Base-by-base conservation (phyloP, 257 asterid species). In the Solanum acaule region DNA sequence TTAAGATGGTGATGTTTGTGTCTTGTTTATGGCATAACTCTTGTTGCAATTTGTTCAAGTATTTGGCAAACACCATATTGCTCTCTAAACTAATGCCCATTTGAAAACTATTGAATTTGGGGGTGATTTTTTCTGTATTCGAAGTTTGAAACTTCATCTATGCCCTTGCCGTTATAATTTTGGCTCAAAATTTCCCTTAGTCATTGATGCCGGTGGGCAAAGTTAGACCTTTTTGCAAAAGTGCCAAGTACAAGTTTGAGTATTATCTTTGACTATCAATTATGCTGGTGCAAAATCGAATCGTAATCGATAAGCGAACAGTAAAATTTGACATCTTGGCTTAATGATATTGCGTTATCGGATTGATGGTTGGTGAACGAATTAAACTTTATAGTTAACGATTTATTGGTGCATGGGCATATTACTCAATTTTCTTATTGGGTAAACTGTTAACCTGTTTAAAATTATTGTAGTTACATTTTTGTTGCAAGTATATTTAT, bases 391-490 rank as follows among this genome's bases (percentile, higher is more conserved):
- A 52, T 52, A 18, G 63, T 52, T 52, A 52, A 6, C 0, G 0
- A 0, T 52, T 52, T 52, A 52, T 16, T 0, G 0, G 63, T 0
- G 63, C 2, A 0, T 1, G 63, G 63, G 0, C 0, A 10, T 52
- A 18, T 52, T 18, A 1, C 63, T 52, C 10, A 52, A 2, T 49
- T 49, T 49, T 0, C 0, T 6, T 52, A 52, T 2, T 52, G 61
- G 61, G 0, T 16, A 0, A 52, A 52, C 0, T 0, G 0, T 52
- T 52, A 52, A 52, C 4, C 1, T 0, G 23, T 6, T 16, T 0
- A 52, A 52, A 52, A 52, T 52, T 52, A 16, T 16, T 0, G 4
- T 16, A 52, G 0, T 49, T 49, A 49, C 0, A 49, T 49, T 49
- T 42, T 44, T 42, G 0, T 2, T 0, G 1, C 0, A 44, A 44